phyloP scores from a whole-genome alignment of 1,139 yeast genomes.

The Sugiyamaella novakii region DNA sequence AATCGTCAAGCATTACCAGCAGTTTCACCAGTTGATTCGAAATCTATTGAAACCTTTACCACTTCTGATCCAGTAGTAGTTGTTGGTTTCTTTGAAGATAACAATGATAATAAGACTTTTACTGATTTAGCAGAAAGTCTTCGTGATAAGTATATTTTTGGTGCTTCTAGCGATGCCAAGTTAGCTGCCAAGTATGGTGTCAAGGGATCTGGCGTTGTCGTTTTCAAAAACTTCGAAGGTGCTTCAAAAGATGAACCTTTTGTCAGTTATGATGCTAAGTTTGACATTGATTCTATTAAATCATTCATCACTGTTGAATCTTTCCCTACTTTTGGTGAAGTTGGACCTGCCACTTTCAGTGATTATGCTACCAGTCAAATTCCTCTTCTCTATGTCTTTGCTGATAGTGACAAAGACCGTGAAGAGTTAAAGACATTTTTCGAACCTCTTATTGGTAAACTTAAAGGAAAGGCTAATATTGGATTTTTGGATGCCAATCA shows the following conservation, averaged over 20 bases:
- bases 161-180: slow-evolving; percentile 54
- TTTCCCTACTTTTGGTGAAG: slow-evolving; percentile 88
- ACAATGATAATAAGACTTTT: slow-evolving; percentile 52
- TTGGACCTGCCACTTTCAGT: slow-evolving; percentile 78
- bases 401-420: slow-evolving; percentile 68
- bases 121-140: slow-evolving; percentile 55
- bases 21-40: slow-evolving; percentile 57
- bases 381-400: slow-evolving; percentile 90
- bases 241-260: slow-evolving; percentile 42
- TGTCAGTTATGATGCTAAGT: slow-evolving; percentile 41
- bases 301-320: slow-evolving; percentile 68
- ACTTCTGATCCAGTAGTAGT: slow-evolving; percentile 57
- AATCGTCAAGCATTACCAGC: slow-evolving; percentile 80
- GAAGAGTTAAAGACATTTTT: slow-evolving; percentile 56
- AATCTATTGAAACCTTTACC: slow-evolving; percentile 52
- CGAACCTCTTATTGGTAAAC: slow-evolving; percentile 65
- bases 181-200: slow-evolving; percentile 52
- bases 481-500: slow-evolving; percentile 82
- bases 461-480: slow-evolving; percentile 81
- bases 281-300: slow-evolving; percentile 44
- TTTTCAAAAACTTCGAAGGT: slow-evolving; percentile 50
- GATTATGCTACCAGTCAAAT: slow-evolving; percentile 68
- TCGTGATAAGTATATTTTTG: slow-evolving; percentile 66
- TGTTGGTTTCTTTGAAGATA: slow-evolving; percentile 48
- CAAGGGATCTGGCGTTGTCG: slow-evolving; percentile 50